Evolutionary conservation across 2,329 filamentous ascomycete species (phyloP).

Genomic region (Clarireedia hainanense): DNA sequence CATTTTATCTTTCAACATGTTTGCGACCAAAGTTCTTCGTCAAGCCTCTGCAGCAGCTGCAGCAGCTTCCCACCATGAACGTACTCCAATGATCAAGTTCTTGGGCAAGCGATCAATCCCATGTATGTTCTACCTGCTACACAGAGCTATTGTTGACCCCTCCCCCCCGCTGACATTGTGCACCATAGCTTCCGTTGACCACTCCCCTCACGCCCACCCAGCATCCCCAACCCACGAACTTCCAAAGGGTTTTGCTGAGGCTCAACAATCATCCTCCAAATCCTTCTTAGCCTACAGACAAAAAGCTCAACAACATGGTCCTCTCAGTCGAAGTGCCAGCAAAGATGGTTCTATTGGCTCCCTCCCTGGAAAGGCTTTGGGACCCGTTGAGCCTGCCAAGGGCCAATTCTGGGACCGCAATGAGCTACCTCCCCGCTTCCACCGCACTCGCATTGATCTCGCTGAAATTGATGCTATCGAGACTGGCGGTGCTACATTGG

Average conservation of each 20-base stretch:
- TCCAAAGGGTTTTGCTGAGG: constrained; percentile 46
- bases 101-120: constrained; percentile 34
- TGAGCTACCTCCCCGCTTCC: constrained; percentile 80
- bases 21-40: constrained; percentile 31
- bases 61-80: constrained; percentile 27
- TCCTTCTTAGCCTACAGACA: constrained; percentile 54
- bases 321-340: constrained; percentile 33
- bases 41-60: constrained; percentile 27
- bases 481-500: constrained; percentile 74
- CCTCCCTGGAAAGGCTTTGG: constrained; percentile 55
- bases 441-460: constrained; percentile 61
- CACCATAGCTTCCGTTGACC: constrained; percentile 43
- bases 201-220: constrained; percentile 49
- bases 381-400: constrained; percentile 59
- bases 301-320: constrained; percentile 52
- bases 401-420: constrained; percentile 83
- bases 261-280: constrained; percentile 20
- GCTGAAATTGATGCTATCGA: constrained; percentile 94
- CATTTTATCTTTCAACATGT: constrained; percentile 26
- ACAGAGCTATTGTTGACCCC: neutral
- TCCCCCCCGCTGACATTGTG: constrained; percentile 11
- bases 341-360: constrained; percentile 23
- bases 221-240: constrained; percentile 45
- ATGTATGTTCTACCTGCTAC: constrained; percentile 23
- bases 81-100: constrained; percentile 36